phyloP scores from a whole-genome alignment of 2,329 filamentous ascomycete species.

The Hymenoscyphus infarciens region DNA sequence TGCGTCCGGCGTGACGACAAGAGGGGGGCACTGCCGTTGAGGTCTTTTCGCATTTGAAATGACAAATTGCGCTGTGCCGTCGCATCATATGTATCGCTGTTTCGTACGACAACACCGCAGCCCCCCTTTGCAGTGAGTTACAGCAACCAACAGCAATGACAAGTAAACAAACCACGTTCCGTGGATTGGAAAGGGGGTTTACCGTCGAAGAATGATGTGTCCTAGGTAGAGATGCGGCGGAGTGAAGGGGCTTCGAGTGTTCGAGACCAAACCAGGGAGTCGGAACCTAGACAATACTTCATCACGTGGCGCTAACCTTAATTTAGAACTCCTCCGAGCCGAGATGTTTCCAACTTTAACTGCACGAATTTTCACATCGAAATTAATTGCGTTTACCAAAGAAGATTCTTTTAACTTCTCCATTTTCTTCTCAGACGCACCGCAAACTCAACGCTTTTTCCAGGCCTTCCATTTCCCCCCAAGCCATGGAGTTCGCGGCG shows the following conservation, averaged over 20 bases:
- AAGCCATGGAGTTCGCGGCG: too few species aligned
- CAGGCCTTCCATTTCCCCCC: too few species aligned
- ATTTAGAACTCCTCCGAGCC: not conserved
- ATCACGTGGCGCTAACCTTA: not conserved
- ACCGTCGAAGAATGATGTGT: too few species aligned
- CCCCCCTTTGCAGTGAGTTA: too few species aligned
- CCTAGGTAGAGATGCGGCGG: not conserved
- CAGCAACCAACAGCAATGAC: too few species aligned
- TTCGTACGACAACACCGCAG: not conserved
- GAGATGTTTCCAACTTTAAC: not conserved
- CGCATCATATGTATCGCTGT: not conserved
- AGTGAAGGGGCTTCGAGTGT: not conserved
- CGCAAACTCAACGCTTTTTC: too few species aligned
- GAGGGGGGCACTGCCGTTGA: not conserved
- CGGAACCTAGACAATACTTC: not conserved
- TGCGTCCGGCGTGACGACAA: not conserved
- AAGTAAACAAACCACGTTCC: not conserved
- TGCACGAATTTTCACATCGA: not conserved
- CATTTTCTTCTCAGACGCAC: not conserved
- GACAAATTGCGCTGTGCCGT: not conserved
- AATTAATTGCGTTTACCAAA: not conserved
- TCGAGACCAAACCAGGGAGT: not conserved
- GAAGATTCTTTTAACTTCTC: not conserved
- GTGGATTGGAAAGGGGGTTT: too few species aligned
- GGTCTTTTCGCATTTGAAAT: not conserved